Percentiles rank a stretch among this genome's conserved stretches.
phyloP scores from a whole-genome alignment of 2,329 filamentous ascomycete genomes.

The Claviceps pusilla region DNA sequence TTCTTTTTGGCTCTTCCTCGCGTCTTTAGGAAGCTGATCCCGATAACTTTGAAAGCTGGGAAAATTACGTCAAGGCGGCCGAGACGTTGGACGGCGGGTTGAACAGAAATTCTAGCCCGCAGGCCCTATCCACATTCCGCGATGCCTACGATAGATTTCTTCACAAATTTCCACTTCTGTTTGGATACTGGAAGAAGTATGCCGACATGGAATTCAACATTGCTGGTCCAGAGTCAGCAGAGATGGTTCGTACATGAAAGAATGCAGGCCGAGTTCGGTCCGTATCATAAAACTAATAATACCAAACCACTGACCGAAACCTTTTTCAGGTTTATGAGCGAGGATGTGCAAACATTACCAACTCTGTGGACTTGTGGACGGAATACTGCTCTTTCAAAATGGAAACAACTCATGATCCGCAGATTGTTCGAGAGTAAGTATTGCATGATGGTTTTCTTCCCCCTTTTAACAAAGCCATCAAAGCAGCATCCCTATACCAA shows the following conservation, averaged over 20 bases:
- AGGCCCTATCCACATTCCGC: constrained; percentile 75
- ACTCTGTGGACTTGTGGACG: constrained; percentile 91
- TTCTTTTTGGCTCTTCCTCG: not conserved
- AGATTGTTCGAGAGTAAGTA: constrained; percentile 99
- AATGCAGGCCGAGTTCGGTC: not conserved
- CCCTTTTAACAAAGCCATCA: constrained; percentile 42
- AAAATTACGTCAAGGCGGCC: constrained; percentile 71
- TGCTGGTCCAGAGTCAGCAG: constrained; percentile 87
- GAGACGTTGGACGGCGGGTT: constrained; percentile 82
- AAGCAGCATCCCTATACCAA: constrained; percentile 26
- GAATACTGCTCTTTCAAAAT: constrained; percentile 97
- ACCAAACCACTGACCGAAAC: not conserved
- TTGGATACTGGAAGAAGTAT: constrained; percentile 99
- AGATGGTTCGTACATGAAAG: constrained; percentile 54
- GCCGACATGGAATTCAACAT: constrained; percentile 95
- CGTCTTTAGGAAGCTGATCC: constrained; percentile 45
- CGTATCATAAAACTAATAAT: not conserved
- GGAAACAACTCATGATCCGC: constrained; percentile 87
- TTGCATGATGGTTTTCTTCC: constrained; percentile 46
- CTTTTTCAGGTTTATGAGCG: constrained; percentile 69
- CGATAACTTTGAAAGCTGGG: constrained; percentile 91
- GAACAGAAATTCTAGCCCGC: constrained; percentile 90
- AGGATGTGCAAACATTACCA: constrained; percentile 81
- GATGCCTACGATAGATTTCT: constrained; percentile 86
- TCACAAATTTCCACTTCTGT: constrained; percentile 84